Percentiles rank a stretch among this genome's conserved stretches.
Conservation (phyloP, 495 filamentous ascomycete genomes). For the Tuber microsphaerosporum region DNA sequence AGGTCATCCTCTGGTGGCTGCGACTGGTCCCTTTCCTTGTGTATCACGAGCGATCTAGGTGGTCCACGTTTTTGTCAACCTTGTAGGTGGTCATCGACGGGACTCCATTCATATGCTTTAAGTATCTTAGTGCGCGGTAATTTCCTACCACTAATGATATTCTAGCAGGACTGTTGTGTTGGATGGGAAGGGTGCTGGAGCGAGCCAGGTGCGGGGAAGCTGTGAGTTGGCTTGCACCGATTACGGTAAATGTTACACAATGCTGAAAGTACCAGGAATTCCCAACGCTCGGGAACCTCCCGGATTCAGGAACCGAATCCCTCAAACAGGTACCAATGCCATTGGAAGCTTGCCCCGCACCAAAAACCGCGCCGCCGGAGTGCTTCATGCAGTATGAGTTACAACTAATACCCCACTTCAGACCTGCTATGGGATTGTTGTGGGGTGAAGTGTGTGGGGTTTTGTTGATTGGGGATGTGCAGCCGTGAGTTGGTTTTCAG, state of each 20-base stretch:
- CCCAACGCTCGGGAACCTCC: not conserved
- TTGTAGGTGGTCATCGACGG: not conserved
- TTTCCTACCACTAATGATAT: not conserved
- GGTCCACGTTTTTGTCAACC: slow-evolving; percentile 1
- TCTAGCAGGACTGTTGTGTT: not conserved
- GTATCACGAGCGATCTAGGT: not conserved
- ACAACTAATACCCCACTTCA: not conserved
- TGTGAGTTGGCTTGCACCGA: not conserved
- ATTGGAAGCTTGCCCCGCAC: not conserved
- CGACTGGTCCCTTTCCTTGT: not conserved
- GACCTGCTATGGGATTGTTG: not conserved
- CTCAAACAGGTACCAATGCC: not conserved
- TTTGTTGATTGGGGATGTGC: not conserved
- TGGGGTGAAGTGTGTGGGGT: not conserved
- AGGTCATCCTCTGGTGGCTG: not conserved
- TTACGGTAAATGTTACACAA: not conserved
- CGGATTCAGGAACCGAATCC: not conserved
- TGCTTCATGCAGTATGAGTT: slow-evolving; percentile 3
- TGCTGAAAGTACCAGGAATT: not conserved
- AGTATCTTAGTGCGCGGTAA: not conserved
- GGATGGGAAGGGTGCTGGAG: not conserved
- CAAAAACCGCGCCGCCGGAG: not conserved
- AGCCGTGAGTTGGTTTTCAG: not conserved
- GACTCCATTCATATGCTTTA: not conserved
- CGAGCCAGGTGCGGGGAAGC: not conserved